phyloP scores from a whole-genome alignment of 2,329 filamentous ascomycete genomes.

The Akanthomyces lecanii region DNA sequence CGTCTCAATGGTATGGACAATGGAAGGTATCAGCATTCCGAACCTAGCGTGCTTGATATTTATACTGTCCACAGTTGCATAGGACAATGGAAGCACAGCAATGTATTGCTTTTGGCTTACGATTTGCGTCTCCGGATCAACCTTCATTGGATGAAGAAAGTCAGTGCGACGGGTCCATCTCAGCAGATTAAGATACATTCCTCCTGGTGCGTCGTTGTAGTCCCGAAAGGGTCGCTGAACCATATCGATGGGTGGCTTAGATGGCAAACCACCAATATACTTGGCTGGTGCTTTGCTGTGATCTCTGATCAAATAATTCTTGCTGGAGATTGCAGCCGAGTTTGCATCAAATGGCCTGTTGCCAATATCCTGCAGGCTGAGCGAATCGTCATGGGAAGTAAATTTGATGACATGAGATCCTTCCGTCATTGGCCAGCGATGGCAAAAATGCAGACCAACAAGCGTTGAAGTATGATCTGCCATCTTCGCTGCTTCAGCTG shows the following conservation, averaged over 20 bases:
- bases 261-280: conserved; percentile 38
- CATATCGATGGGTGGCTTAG: conserved; percentile 39
- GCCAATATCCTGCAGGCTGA: conserved; percentile 32
- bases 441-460: conserved; percentile 43
- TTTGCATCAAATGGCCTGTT: conserved; percentile 24
- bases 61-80: conserved; percentile 48
- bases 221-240: conserved; percentile 35
- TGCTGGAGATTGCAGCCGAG: conserved; percentile 21
- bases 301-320: conserved; percentile 40
- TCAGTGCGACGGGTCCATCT: conserved; percentile 54
- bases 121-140: conserved; percentile 16
- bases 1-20: conserved; percentile 66
- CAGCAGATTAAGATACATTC: conserved; percentile 45
- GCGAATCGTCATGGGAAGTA: conserved; percentile 22
- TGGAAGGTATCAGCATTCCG: conserved; percentile 64
- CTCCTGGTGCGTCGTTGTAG: conserved; percentile 40
- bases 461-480: conserved; percentile 44
- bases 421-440: conserved; percentile 41
- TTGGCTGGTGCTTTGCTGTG: conserved; percentile 33
- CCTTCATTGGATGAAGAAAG: conserved; percentile 46
- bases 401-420: conserved; percentile 43
- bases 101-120: conserved; percentile 40
- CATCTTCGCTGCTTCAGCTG: conserved; percentile 18
- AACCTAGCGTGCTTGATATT: conserved; percentile 43
- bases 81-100: conserved; percentile 41